phyloP scores from a whole-genome alignment of 345 rosid species.

The Sapria himalayana region DNA sequence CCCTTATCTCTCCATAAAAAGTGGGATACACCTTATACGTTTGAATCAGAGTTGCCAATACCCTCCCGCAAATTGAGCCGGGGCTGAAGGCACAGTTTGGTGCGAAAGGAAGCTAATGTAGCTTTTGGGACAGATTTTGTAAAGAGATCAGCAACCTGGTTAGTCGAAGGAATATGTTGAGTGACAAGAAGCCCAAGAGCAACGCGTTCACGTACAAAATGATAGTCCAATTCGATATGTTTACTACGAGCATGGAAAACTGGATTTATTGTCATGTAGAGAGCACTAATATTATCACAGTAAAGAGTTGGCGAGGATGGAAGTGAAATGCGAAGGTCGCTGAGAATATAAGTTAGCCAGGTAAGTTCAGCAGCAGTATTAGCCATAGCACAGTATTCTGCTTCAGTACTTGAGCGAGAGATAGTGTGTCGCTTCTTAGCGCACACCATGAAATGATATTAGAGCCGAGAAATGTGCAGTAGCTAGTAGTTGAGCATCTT shows the following conservation, averaged over 20 bases:
- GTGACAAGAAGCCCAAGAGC: not conserved
- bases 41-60: too few species aligned
- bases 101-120: not conserved
- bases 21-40: too few species aligned
- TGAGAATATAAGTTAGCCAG: not conserved
- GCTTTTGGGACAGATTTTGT: not conserved
- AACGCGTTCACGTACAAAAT: not conserved
- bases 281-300: not conserved
- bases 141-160: not conserved
- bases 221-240: not conserved
- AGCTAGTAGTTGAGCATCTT: not conserved
- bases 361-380: not conserved
- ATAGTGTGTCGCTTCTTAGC: not conserved
- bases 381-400: not conserved
- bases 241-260: too few species aligned
- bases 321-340: not conserved
- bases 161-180: too few species aligned
- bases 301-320: accelerated
- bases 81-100: not conserved
- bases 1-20: too few species aligned
- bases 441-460: not conserved
- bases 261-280: not conserved
- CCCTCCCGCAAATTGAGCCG: not conserved
- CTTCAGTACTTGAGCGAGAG: not conserved
- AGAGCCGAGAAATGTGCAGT: not conserved